These are phyloP conservation scores for Phytophthora niederhauseri DNA, from an alignment of 352 stramenopile genomes.

Conservation along the genomic window DNA sequence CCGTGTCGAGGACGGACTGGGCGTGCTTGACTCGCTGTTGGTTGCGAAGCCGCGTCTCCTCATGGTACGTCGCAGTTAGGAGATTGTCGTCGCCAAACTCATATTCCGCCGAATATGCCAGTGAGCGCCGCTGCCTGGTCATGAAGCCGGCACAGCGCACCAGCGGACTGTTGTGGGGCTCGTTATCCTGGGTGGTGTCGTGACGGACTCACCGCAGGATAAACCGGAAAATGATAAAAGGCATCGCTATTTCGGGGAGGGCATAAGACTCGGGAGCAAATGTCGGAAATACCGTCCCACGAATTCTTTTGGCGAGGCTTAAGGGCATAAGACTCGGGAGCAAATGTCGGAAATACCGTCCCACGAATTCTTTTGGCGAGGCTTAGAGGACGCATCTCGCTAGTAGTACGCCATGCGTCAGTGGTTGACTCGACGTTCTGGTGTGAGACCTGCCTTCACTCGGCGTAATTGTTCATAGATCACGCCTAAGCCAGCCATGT, in stretches of 20 bases:
- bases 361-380: no score
- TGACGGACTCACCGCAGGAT: neutral
- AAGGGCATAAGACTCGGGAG: no score
- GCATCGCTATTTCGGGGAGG: neutral
- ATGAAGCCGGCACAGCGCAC: constrained; percentile 29
- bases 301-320: no score
- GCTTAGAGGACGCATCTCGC: no score
- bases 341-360: no score
- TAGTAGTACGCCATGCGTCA: no score
- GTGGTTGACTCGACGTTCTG: no score
- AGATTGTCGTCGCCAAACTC: constrained; percentile 69
- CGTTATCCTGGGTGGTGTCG: constrained; percentile 2
- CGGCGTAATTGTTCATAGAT: no score
- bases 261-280: neutral
- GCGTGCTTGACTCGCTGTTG: constrained; percentile 52
- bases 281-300: no score
- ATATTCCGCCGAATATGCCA: constrained; percentile 70
- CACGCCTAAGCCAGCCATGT: no score
- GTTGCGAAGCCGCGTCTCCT: constrained; percentile 55
- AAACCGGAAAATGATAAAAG: neutral
- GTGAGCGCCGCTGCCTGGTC: constrained; percentile 51
- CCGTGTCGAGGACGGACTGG: constrained; percentile 43
- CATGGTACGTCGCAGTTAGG: constrained; percentile 52
- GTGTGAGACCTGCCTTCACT: no score
- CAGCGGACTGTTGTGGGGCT: neutral